Evolutionary conservation across 768 basidiomycete species (phyloP).

Genomic region (Leccinum subgranulosum): DNA sequence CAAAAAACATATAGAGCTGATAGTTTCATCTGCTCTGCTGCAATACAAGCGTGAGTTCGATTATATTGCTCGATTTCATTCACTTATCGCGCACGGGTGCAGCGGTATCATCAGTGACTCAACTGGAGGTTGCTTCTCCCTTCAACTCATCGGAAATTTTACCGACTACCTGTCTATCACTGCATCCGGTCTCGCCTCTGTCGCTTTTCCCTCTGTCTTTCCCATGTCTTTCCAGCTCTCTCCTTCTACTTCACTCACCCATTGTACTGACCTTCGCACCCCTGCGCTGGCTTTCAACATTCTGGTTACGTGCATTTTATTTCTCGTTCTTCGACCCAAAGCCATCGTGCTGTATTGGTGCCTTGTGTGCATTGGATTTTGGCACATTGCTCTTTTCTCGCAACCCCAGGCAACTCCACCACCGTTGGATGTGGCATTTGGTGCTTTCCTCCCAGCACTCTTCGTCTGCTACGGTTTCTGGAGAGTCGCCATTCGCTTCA

Average conservation of each 20-base stretch:
- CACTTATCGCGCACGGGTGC: constrained; percentile 9
- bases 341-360: constrained; percentile 70
- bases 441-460: constrained; percentile 70
- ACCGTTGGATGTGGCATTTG: constrained; percentile 67
- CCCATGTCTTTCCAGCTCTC: constrained; percentile 66
- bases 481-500: constrained; percentile 71
- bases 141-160: constrained; percentile 70
- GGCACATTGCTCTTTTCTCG: constrained; percentile 80
- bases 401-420: constrained; percentile 69
- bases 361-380: constrained; percentile 80
- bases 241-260: constrained; percentile 44
- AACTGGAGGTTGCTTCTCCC: constrained; percentile 73
- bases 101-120: constrained; percentile 65
- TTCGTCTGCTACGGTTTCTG: constrained; percentile 81
- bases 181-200: constrained; percentile 62
- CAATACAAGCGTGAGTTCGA: constrained; percentile 67
- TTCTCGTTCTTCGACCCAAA: constrained; percentile 69
- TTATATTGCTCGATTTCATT: neutral
- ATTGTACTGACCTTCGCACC: constrained; percentile 70
- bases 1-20: constrained; percentile 78
- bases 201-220: constrained; percentile 73
- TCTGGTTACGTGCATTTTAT: constrained; percentile 61
- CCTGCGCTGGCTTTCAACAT: constrained; percentile 73
- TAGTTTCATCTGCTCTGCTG: constrained; percentile 81
- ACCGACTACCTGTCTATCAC: constrained; percentile 60